Evolutionary conservation across 345 rosid genomes (phyloP), one percentile per base, ranked within the genome.

Genomic region (Gossypium herbaceum): DNA sequence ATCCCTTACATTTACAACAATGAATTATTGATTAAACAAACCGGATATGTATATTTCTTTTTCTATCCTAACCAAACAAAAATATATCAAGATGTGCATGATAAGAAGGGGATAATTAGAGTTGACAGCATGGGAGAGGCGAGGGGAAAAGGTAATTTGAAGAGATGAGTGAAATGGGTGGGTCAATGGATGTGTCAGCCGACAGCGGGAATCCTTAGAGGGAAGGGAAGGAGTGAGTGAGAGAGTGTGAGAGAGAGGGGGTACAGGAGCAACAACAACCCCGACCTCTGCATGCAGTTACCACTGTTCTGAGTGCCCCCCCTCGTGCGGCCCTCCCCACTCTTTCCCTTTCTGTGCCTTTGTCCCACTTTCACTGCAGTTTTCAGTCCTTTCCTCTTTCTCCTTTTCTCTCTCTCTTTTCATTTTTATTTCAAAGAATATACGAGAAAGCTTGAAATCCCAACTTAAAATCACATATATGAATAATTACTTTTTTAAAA

Each of bases 311-410:
- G 73, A 69, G 68, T 27, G 77, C 73, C 8, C 81, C 8, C 81
- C 83, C 84, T 80, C 85, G 82, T 85, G 84, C 85, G 84, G 80
- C 77, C 85, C 82, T 78, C 77, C 80, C 80, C 45, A 11, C 45
- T 15, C 17, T 27, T 44, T 5, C 44, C 39, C 61, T 68, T 52
- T 52, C 55, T 34, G 41, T 5, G 41, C 41, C 56, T 9, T 9
- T 15, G 39, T 62, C 55, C 68, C 41, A 34, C 41, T 4, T 34
- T 5, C 1, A 34, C 41, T 34, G 41, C 7, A 1, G 41, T 34
- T 34, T 34, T 34, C 41, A 34, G 41, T 34, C 41, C 41, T 34
- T 34, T 34, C 41, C 7, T 34, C 41, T 34, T 34, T 34, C 41
- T 34, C 41, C 6, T 34, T 5, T 5, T 34, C 41, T 34, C 7